A percentile compares a stretch with the other conserved stretches of the same genome.
phyloP scores from a whole-genome alignment of 2,329 filamentous ascomycete species.

The Diaporthe sp. region DNA sequence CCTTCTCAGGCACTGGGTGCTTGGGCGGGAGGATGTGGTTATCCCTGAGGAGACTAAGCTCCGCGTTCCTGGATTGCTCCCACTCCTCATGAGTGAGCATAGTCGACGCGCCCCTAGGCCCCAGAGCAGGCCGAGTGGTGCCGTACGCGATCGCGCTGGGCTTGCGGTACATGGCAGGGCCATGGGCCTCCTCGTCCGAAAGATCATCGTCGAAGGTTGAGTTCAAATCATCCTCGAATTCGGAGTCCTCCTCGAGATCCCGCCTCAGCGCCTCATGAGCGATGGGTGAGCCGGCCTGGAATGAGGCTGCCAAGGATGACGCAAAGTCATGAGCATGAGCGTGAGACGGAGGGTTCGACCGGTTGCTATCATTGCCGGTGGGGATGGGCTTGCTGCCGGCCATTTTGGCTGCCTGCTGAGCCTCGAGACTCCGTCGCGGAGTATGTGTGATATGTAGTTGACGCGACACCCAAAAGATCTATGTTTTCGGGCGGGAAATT shows the following conservation, averaged over 20 bases:
- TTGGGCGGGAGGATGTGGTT: conserved; percentile 77
- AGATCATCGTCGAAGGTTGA: conserved; percentile 49
- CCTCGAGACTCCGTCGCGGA: neutral
- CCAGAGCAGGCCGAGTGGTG: conserved; percentile 77
- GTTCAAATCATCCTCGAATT: conserved; percentile 60
- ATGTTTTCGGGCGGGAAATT: neutral
- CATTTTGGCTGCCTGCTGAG: conserved; percentile 25
- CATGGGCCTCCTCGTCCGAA: conserved; percentile 52
- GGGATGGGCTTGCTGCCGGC: conserved; percentile 35
- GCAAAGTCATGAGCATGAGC: conserved; percentile 44
- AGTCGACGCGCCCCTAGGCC: conserved; percentile 66
- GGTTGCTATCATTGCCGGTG: conserved; percentile 9
- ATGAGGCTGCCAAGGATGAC: conserved; percentile 61
- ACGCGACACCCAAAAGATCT: neutral
- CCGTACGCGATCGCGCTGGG: conserved; percentile 83
- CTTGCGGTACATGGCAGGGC: conserved; percentile 76
- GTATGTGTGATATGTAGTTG: neutral
- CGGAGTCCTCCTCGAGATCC: conserved; percentile 76
- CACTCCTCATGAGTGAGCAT: conserved; percentile 68
- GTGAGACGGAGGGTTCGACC: conserved; percentile 21
- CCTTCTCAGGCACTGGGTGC: conserved; percentile 56
- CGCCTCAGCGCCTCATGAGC: conserved; percentile 76
- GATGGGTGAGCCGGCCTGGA: conserved; percentile 73
- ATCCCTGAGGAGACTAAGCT: conserved; percentile 73
- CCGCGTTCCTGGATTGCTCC: conserved; percentile 69